Evolutionary conservation across 2,329 filamentous ascomycete genomes (phyloP), one percentile per base, ranked within the genome.

Genomic region (Xylariaceae sp.): DNA sequence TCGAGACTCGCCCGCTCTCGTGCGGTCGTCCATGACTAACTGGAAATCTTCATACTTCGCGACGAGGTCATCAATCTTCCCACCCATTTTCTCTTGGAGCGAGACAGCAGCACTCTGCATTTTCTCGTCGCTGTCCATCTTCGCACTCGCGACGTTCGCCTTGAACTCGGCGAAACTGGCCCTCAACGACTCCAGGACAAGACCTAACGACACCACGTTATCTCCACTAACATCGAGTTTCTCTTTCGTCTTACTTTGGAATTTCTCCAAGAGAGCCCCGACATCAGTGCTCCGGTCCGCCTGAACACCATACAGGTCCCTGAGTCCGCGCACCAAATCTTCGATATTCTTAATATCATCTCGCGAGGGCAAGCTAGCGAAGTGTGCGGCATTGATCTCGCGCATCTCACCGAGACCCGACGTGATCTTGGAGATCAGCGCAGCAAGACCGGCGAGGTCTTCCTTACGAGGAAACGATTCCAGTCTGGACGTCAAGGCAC

Each of bases 31-130:
- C 35, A 90, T 82, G 6, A 85, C 78, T 17, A 82, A 77, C 69
- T 95, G 89, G 63, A 92, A 87, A 62, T 94, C 90, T 57, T 97
- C 92, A 69, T 96, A 95, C 72, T 95, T 97, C 66, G 82, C 79
- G 72, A 96, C 85, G 23, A 99, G 80, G 64, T 92, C 89, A 60
- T 83, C 83, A 66, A 97, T 81, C 67, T 83, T 84, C 67, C 86
- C 83, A 42, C 86, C 84, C 50, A 88, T 76, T 71, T 84, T 86
- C 60, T 73, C 72, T 49, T 78, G 75, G 7, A 88, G 74, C 4
- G 71, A 75, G 7, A 85, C 81, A 17, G 81, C 80, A 0, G 81
- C 80, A 60, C 82, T 75, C 64, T 85, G 80, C 35, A 88, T 85
- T 71, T 91, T 92, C 68, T 92, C 88, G 62, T 96, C 90, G 2